Evolutionary conservation across 495 filamentous ascomycete genomes (phyloP).

Genomic region (Xylona heveae): DNA sequence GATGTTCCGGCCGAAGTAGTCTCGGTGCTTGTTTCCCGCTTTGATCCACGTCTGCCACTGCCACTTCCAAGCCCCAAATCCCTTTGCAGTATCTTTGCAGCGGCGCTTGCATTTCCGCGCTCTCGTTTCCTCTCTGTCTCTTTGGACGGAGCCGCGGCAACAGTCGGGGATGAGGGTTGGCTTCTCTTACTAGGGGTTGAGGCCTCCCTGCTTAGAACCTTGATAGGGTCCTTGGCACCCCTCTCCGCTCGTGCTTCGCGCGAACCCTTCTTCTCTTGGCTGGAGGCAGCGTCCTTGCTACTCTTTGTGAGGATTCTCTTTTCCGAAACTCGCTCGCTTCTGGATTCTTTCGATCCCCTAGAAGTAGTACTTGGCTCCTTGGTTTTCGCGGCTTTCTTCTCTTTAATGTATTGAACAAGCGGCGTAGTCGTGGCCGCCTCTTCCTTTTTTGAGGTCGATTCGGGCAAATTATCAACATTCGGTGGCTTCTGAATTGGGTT

Average conservation of each 20-base stretch:
- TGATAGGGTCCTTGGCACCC: conserved; percentile 53
- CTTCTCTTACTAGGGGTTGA: conserved; percentile 17
- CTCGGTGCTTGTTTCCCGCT: conserved; percentile 3
- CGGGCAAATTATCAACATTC: conserved; percentile 24
- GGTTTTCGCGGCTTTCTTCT: conserved; percentile 74
- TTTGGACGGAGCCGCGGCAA: conserved; percentile 11
- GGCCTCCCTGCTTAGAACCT: conserved; percentile 53
- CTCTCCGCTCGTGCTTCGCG: conserved; percentile 28
- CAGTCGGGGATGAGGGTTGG: conserved; percentile 5
- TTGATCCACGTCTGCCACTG: conserved; percentile 23
- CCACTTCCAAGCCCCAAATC: conserved; percentile 73
- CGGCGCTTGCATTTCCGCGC: conserved; percentile 50
- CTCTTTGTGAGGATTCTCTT: conserved; percentile 15
- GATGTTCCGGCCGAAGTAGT: conserved; percentile 6
- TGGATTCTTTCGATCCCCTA: conserved; percentile 30
- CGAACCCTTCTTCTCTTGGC: conserved; percentile 14
- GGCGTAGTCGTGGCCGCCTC: conserved; percentile 63
- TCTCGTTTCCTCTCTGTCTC: conserved; percentile 30
- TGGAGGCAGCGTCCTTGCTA: conserved; percentile 30
- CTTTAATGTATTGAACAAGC: conserved; percentile 70
- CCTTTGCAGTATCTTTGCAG: conserved; percentile 70
- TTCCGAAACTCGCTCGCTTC: conserved; percentile 30
- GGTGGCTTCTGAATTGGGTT: conserved; percentile 41
- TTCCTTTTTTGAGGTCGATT: conserved; percentile 25
- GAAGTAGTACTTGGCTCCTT: conserved; percentile 35